Conservation (phyloP, 2,329 filamentous ascomycete genomes). For the Trichoderma sp. region DNA sequence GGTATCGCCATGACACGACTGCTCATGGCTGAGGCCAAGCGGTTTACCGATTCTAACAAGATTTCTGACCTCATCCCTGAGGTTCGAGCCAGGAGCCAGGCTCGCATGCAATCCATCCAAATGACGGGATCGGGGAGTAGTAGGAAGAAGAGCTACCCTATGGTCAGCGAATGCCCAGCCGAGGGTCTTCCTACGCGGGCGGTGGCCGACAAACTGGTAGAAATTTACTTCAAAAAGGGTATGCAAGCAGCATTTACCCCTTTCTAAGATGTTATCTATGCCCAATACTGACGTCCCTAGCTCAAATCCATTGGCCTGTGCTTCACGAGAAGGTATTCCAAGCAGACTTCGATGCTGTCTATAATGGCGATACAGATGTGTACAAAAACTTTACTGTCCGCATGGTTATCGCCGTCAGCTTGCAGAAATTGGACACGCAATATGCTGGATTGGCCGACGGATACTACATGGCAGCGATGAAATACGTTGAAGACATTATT, state of each 20-base stretch:
- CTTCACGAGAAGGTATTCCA: constrained; percentile 81
- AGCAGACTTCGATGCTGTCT: constrained; percentile 76
- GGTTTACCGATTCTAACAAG: constrained; percentile 83
- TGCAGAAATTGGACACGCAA: constrained; percentile 85
- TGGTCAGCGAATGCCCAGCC: constrained; percentile 82
- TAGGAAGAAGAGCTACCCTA: constrained; percentile 84
- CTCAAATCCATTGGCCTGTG: constrained; percentile 82
- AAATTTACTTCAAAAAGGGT: constrained; percentile 86
- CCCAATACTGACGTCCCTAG: constrained; percentile 43
- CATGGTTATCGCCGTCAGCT: constrained; percentile 90
- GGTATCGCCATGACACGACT: constrained; percentile 93
- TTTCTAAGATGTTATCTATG: background rate
- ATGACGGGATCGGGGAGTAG: constrained; percentile 49
- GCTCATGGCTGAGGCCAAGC: constrained; percentile 94
- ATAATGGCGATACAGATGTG: constrained; percentile 69
- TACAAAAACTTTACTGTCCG: constrained; percentile 86
- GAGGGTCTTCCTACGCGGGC: constrained; percentile 69
- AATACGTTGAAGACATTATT: constrained; percentile 77
- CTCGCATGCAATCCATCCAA: constrained; percentile 58
- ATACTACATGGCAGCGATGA: constrained; percentile 88
- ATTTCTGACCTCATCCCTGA: constrained; percentile 91
- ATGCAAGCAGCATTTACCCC: constrained; percentile 27
- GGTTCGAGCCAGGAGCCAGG: constrained; percentile 55
- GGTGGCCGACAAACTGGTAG: constrained; percentile 74
- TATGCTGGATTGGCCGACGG: constrained; percentile 94